Evolutionary conservation across 352 stramenopile genomes (phyloP), one percentile per base, ranked within the genome.

Genomic region (Phytophthora megakarya): DNA sequence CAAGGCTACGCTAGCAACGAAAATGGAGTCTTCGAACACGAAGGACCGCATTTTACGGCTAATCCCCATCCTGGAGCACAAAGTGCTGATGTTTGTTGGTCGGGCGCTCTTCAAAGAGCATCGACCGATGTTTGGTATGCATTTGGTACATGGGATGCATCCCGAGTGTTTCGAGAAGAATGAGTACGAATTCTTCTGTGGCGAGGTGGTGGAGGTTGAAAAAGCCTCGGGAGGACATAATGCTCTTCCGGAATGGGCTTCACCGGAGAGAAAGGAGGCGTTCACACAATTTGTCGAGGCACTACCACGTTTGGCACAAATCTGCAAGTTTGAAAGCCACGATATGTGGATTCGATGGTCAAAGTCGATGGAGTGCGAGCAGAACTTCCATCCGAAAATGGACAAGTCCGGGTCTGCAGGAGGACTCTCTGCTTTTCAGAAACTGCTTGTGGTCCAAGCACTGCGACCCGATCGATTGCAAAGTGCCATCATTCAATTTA

Each of bases 181-280:
- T 26, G 95, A 98, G 68, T 98, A 95, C 72, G 89, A 95, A 53
- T 86, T 97, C 26, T 98, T 98, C 65, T 93, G 89, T 16, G 95
- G 95, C 11, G 82, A 95, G 35, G 42, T 83, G n/a, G 73, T 95
- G 3, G 61, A 76, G 1, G 70, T 67, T 46, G 52, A 81, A 67
- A 57, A 61, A 46, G 43, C 55, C 3, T 60, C 46, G 10, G 44
- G 44, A 50, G 44, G 70, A 23, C 56, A 76, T 35, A 47, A 30
- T 5, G 13, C 67, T 1, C 58, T 93, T 12, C 87, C 84, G 5
- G 84, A 93, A 48, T 95, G 84, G 87, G 90, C 89, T 1, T 84
- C 90, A 2, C 61, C 76, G 0, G 92, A 98, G 59, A 84, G 94
- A 5, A 96, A 88, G 60, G 78, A 95, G n/a, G 80, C 84, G 0